phyloP scores from a whole-genome alignment of 495 filamentous ascomycete species.

The Penicillium simplicissimum region DNA sequence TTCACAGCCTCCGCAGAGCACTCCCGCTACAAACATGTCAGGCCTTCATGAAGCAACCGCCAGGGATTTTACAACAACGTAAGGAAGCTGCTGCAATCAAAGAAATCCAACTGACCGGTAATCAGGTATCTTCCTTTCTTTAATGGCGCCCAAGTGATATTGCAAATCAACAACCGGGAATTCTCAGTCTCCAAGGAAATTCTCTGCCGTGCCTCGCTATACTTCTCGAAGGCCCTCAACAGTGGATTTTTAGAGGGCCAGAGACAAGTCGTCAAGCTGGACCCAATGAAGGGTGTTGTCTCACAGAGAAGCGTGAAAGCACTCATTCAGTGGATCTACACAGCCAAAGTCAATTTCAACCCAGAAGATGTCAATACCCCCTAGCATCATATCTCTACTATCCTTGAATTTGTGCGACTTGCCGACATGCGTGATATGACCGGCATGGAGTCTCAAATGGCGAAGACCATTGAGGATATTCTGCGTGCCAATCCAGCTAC shows the following conservation, averaged over 20 bases:
- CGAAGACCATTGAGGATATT: not conserved
- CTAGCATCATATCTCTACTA: not conserved
- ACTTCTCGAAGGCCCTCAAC: not conserved
- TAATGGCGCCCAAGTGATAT: not conserved
- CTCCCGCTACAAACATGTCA: not conserved
- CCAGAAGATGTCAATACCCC: not conserved
- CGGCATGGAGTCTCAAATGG: not conserved
- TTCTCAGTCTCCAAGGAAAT: not conserved
- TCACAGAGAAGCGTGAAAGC: not conserved
- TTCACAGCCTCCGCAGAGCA: too few relatives aligned
- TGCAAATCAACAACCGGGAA: not conserved
- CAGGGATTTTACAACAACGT: not conserved
- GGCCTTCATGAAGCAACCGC: not conserved
- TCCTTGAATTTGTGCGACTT: not conserved
- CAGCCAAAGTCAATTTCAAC: not conserved
- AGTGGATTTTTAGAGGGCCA: not conserved
- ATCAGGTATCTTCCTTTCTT: not conserved
- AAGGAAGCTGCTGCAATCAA: not conserved
- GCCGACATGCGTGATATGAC: not conserved
- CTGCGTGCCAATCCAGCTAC: not conserved
- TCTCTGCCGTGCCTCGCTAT: not conserved
- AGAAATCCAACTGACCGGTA: not conserved
- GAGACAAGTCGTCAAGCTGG: not conserved
- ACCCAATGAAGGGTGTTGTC: not conserved
- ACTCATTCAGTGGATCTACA: not conserved